Conservation (phyloP, 331 rosid genomes). For the Acacia pycnantha region DNA sequence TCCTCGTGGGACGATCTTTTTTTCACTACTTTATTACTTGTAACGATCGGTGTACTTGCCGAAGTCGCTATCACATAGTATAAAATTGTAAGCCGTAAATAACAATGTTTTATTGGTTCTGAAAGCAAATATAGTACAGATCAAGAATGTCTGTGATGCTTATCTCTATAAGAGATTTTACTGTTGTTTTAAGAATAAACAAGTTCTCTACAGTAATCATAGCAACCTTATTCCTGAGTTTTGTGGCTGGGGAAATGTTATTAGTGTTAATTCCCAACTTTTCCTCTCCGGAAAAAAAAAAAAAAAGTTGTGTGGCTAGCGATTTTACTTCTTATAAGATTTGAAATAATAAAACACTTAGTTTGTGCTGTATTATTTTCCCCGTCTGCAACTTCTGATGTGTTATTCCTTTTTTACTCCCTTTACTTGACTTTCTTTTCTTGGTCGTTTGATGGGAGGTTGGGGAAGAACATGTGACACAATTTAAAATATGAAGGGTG, state of each 20-base stretch:
- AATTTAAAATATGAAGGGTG: not conserved
- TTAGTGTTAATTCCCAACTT: not conserved
- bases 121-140: not conserved
- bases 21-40: too few relatives aligned
- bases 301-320: not conserved
- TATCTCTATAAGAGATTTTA: not conserved
- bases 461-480: not conserved
- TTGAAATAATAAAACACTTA: not conserved
- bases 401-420: not conserved
- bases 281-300: too few relatives aligned
- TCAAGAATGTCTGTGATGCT: not conserved
- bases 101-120: not conserved
- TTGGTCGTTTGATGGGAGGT: not conserved
- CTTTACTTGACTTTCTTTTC: not conserved
- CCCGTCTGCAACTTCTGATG: not conserved
- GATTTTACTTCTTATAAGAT: slow-evolving; percentile 1
- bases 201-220: not conserved
- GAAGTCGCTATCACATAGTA: too few relatives aligned
- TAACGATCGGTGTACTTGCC: too few relatives aligned
- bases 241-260: not conserved
- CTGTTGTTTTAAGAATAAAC: not conserved
- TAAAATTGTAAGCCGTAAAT: not conserved
- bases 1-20: too few relatives aligned
- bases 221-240: not conserved
- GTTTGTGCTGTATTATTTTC: too few relatives aligned